Evolutionary conservation across 441 rosid species (phyloP), one percentile per base, ranked within the genome.

Genomic region (Aquilaria agallochum): DNA sequence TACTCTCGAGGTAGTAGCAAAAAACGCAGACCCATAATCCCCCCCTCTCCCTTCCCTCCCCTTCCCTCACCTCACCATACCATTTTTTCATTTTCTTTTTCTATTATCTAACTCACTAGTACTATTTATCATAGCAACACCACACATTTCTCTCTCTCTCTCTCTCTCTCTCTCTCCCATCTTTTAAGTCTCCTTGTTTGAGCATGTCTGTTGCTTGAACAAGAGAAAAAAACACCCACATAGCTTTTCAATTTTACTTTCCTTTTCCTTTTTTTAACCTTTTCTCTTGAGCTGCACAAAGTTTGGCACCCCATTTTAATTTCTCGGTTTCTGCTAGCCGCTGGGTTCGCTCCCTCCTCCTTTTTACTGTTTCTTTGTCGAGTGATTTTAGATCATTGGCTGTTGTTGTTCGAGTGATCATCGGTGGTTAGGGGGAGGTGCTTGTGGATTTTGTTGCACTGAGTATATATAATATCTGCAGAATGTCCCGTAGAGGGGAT

Each of bases 1-100:
- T 75, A 68, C 75, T 75, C 71, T 62, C 72, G 69, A 74, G 78
- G 74, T 47, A 55, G 59, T 67, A 33, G 51, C 10, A 42, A 8
- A 64, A 59, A 44, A 33, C 52, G 20, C 48, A 51, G 50, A 53
- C 56, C 27, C 60, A 34, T 62, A 46, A 49, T 59, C 27, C 46
- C 56, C 20, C 44, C 31, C 34, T 33, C 32, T 68, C 55, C 55
- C 20, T 31, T 12, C 30, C 52, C 12, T 6, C 30, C 53, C 3
- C 55, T 36, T 34, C 2, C 40, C 20, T 32, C 42, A 13, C 53
- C 11, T 32, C 12, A 14, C 42, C 31, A 14, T 11, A 32, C 31
- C 12, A 50, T 45, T 5, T 31, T 44, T 30, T 32, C n/a, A n/a
- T 34, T 53, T 8, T 15, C 49, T 61, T 53, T 47, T 53, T 12